Base-by-base conservation (phyloP, 83 land plant genomes). In the Picea mariana region DNA sequence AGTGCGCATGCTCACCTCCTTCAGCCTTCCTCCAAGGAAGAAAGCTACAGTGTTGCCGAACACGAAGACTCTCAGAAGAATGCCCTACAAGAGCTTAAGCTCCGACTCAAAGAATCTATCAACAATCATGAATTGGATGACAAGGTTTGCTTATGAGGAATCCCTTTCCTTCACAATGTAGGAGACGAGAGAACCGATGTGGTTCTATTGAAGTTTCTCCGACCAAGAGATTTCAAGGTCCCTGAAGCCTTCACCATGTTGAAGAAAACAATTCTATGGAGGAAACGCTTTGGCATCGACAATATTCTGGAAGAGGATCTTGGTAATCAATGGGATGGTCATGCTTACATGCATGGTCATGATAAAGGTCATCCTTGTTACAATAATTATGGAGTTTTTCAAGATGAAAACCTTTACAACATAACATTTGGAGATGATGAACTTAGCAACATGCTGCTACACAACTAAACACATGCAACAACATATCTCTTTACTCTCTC, bases 191-290 rank as follows among this genome's bases (percentile, higher is more conserved):
- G 87, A 81, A 88, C 84, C 60, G 94, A 95, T 77, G 92, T 89
- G 60, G 40, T 95, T 49, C 87, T 95, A n/a, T 82, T 95, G 80
- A 95, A 95, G 85, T 95, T 95, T 87, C 87, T 95, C 38, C 84
- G 98, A 5, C 96, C 98, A 44, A 79, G 96, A 59, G 95, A 94
- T 58, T 94, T 92, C 85, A 94, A 89, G 84, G 91, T 89, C 60
- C 85, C 88, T 76, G 91, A 87, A 2, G 88, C 96, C 3, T 78
- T 92, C 62, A 26, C 79, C 9, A 92, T 92, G 96, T 64, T 94
- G 31, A 85, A 86, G 79, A 92, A 86, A 80, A 84, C 91, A 9
- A 81, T 92, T 4, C n/a, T 67, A 2, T 92, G 96, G 96, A 78
- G 96, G 44, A 86, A 89, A 80, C 80, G 81, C 66, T 94, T 89